Evolutionary conservation across 192 early-diverging fungal species (phyloP), one percentile per base, ranked within the genome.

Genomic region (Coemansia sp.): DNA sequence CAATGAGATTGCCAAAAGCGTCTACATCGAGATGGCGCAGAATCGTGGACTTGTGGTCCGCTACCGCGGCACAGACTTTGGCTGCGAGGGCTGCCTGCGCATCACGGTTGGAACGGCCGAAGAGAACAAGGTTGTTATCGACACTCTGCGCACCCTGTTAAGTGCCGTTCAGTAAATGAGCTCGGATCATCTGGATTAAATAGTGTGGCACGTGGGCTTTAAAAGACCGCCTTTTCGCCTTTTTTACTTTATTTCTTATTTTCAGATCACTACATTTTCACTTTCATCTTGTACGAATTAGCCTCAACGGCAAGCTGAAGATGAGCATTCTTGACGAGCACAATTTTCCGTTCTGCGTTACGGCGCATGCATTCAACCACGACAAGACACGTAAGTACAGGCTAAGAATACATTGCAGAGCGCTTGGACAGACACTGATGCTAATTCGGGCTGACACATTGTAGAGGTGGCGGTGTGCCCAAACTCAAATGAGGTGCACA

Each of bases 81-180:
- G 98, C 10, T 99, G 96, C 66, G 83, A 86, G 51, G 98, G 93
- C 1, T 97, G 96, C 71, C 65, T 99, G 70, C 85, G 98, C 69
- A 89, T 99, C 60, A 98, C 94, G 3, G 88, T 99, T 25, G 96
- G 98, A 17, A 97, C 90, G 0, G 70, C 77, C 4, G 87, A 90
- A 41, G 95, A 99, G 64, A 97, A 95, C 74, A 65, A 71, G 39
- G 62, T 65, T 2, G 78, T 97, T 57, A 71, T 95, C 38, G 64
- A 43, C 19, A 82, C 79, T 37, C 69, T 82, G 70, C 66, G 79
- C 61, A 62, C 21, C 25, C 64, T 76, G 41, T 62, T 82, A 11
- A 38, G 37, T 14, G 62, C 66, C 2, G 62, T 68, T 54, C n/a
- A 38, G 4, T 66, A 48, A 38, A 22, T 32, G 54, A 14, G 49